Evolutionary conservation across 768 basidiomycete species (phyloP).

Genomic region (Pleurotus platypus): DNA sequence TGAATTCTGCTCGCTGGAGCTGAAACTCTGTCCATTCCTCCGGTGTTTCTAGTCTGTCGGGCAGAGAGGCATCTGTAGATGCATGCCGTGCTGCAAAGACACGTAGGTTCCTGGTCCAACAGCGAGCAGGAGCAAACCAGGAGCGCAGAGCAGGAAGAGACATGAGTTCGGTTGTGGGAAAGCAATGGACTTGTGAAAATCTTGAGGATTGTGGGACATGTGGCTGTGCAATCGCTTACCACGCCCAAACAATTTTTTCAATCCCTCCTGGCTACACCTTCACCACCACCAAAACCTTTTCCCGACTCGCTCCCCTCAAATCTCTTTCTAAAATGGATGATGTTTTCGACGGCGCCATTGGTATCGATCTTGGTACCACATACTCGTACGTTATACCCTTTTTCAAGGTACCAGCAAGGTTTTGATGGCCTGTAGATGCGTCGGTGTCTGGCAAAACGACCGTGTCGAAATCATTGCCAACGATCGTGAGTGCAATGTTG

Average conservation of each 20-base stretch:
- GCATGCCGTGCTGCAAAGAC: constrained; percentile 14
- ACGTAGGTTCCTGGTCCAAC: constrained; percentile 20
- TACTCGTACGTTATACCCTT: constrained; percentile 63
- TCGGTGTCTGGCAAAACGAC: constrained; percentile 99
- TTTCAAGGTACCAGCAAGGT: constrained; percentile 9
- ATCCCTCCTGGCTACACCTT: constrained; percentile 18
- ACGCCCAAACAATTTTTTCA: constrained; percentile 51
- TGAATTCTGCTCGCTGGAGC: constrained; percentile 49
- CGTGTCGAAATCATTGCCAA: constrained; percentile 98
- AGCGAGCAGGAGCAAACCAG: constrained; percentile 31
- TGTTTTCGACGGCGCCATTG: constrained; percentile 89
- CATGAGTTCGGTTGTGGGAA: constrained; percentile 15
- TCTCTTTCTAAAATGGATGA: constrained; percentile 74
- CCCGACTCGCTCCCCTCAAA: constrained; percentile 23
- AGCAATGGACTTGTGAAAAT: constrained; percentile 29
- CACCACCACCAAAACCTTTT: constrained; percentile 32
- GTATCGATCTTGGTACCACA: constrained; percentile 90
- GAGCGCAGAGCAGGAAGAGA: constrained; percentile 24
- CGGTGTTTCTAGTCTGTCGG: constrained; percentile 35
- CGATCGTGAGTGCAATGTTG: constrained; percentile 39
- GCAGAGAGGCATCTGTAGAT: constrained; percentile 22
- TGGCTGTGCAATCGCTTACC: constrained; percentile 56
- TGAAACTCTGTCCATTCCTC: constrained; percentile 69
- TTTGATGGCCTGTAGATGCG: constrained; percentile 60
- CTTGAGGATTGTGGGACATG: constrained; percentile 16